Base-by-base conservation (phyloP, 2,329 filamentous ascomycete genomes). In the Phyllosticta citribraziliensis region DNA sequence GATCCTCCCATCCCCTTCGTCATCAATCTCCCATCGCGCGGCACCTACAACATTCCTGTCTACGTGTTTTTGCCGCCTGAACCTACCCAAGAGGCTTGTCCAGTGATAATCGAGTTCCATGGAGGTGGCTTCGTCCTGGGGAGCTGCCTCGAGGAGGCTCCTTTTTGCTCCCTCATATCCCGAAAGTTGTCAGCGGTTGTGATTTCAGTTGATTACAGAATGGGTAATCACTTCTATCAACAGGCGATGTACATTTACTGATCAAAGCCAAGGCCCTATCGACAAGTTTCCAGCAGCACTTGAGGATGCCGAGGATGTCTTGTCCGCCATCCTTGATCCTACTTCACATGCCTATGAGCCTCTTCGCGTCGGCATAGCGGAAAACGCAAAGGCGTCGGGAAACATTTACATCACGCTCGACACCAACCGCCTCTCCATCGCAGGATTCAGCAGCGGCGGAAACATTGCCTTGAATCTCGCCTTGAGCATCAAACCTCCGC, bases 141-240 rank as follows among this genome's bases (percentile, higher is more conserved):
- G 8, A 72, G 69, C 10, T 75, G 74, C 52, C 67, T 77, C 6
- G 75, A 77, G 61, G 75, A 80, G 63, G 75, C 76, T 14, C 76
- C 77, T 0, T 80, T 78, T 66, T 78, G 75, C 60, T 72, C 76
- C 5, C 75, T 75, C 71, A 74, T 79, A 69, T 74, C 73, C 30
- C 70, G 74, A 11, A 73, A 77, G 64, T 70, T 78, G 11, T 67
- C 70, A 4, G 70, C 73, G 11, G 70, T 79, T 5, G 76, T 77
- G 52, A 74, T 79, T 56, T 76, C 73, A 56, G 77, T 79, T 3
- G 78, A 79, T 57, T 80, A 80, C 63, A 74, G 78, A 40, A 75
- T 79, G 40, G 27, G 40, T 47, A 47, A 47, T n/a, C 17, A 47
- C 14, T 6, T 6, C 14, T 4, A 5, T 8, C 14, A n/a, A 8